Evolutionary conservation across 208 protist species (phyloP).

Genomic region (Novymonas esmeraldas): DNA sequence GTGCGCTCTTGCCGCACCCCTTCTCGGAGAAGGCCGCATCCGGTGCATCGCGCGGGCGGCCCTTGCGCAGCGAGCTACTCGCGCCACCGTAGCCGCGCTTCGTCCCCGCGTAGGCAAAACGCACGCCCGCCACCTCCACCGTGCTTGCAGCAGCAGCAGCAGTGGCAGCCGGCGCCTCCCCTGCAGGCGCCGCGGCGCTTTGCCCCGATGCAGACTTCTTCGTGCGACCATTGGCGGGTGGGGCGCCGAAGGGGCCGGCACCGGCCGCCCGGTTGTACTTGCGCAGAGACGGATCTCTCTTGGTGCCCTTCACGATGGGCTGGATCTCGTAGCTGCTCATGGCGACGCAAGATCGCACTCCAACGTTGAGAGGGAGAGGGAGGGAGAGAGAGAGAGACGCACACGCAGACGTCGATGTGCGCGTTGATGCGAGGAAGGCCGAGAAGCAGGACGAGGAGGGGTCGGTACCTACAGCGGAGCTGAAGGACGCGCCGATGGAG

Average conservation of each 20-base stretch:
- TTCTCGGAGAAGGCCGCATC: slow-evolving; percentile 82
- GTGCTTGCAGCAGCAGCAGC: no score
- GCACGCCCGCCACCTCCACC: slow-evolving; percentile 39
- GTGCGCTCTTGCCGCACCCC: slow-evolving; percentile 76
- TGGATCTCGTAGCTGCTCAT: slow-evolving; percentile 91
- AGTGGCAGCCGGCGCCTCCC: slow-evolving; percentile 15
- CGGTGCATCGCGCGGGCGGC: slow-evolving; percentile 57
- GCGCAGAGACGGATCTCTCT: slow-evolving; percentile 70
- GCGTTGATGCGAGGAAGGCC: no score
- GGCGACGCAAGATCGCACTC: not conserved
- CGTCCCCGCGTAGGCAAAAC: slow-evolving; percentile 77
- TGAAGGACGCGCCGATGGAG: no score
- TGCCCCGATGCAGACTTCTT: slow-evolving; percentile 41
- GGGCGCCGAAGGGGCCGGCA: slow-evolving; percentile 86
- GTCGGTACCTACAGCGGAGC: no score
- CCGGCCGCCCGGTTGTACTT: slow-evolving; percentile 86
- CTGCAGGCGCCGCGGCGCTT: slow-evolving; percentile 4
- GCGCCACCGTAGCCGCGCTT: slow-evolving; percentile 85
- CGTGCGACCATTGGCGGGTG: slow-evolving; percentile 49
- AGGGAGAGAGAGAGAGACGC: not conserved
- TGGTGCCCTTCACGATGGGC: slow-evolving; percentile 87
- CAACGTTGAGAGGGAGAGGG: not conserved
- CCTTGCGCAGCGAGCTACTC: slow-evolving; percentile 88
- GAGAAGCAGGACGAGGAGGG: no score
- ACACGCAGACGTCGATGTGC: not conserved